phyloP scores from a whole-genome alignment of 1,284 basidiomycete species.

The Cutaneotrichosporon spelunceum region DNA sequence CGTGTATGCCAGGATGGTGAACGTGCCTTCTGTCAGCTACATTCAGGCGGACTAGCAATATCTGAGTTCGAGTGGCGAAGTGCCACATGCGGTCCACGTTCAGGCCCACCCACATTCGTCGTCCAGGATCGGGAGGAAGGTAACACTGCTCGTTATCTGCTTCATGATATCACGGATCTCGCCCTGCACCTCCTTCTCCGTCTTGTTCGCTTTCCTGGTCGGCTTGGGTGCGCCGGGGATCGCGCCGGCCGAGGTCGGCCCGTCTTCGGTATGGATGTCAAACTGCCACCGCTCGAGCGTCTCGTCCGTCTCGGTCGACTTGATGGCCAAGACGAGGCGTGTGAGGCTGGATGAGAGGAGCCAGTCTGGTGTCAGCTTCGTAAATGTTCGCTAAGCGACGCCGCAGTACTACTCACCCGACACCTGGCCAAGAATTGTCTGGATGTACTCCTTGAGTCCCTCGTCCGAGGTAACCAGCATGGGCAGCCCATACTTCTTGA shows the following conservation, averaged over 20 bases:
- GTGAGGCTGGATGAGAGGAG: constrained; percentile 83
- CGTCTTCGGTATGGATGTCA: constrained; percentile 73
- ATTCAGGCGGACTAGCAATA: not conserved
- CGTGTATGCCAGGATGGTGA: constrained; percentile 95
- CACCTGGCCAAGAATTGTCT: constrained; percentile 85
- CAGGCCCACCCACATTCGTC: constrained; percentile 68
- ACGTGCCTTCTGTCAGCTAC: constrained; percentile 51
- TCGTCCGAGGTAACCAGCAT: constrained; percentile 93
- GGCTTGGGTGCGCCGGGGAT: constrained; percentile 20
- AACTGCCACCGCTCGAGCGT: constrained; percentile 98
- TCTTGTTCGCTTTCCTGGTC: constrained; percentile 44
- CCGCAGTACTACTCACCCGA: constrained; percentile 61
- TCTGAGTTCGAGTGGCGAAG: not conserved
- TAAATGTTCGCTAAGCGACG: not conserved
- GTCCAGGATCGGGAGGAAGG: constrained; percentile 91
- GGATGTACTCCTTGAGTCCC: constrained; percentile 85
- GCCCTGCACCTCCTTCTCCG: constrained; percentile 88
- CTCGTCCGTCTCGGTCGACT: constrained; percentile 85
- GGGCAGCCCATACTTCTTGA: constrained; percentile 96
- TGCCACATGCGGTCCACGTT: constrained; percentile 37
- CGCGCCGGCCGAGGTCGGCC: constrained; percentile 14
- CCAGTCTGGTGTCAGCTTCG: constrained; percentile 64
- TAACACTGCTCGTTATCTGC: constrained; percentile 95
- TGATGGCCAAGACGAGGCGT: constrained; percentile 91
- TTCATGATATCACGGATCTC: constrained; percentile 98